phyloP scores from a whole-genome alignment of 202 grass and related monocot genomes.

The Elaeis oleifera region DNA sequence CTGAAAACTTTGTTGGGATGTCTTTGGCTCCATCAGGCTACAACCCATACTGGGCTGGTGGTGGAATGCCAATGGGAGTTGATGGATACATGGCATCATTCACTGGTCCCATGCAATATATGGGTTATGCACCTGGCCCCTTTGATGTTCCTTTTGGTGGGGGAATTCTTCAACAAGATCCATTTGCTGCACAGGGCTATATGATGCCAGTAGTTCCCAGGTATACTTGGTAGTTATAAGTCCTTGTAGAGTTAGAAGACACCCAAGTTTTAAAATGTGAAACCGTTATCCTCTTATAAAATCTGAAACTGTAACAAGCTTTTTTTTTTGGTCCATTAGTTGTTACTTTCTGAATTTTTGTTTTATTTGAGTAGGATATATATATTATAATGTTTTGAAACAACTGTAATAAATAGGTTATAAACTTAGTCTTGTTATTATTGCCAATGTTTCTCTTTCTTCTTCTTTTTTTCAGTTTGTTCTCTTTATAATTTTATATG shows the following conservation, averaged over 20 bases:
- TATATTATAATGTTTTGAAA: no score
- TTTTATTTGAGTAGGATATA: no score
- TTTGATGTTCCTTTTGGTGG: slow-evolving; percentile 61
- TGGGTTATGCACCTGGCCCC: slow-evolving; percentile 69
- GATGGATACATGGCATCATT: slow-evolving; percentile 74
- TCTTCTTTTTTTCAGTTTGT: no score
- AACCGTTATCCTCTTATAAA: no score
- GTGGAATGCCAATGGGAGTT: slow-evolving; percentile 56
- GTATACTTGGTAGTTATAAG: slow-evolving; percentile 36
- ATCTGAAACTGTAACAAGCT: no score
- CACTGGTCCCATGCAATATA: slow-evolving; percentile 61
- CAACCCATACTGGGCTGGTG: slow-evolving; percentile 66
- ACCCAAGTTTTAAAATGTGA: no score
- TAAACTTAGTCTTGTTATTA: no score
- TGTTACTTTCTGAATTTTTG: no score
- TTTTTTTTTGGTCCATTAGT: no score
- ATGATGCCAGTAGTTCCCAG: slow-evolving; percentile 86
- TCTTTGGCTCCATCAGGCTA: slow-evolving; percentile 53
- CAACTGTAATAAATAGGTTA: no score
- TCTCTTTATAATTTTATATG: no score
- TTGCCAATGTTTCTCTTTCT: no score
- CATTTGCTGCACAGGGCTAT: slow-evolving; percentile 77
- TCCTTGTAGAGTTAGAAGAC: background rate
- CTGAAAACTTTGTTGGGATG: slow-evolving; percentile 71
- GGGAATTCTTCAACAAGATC: slow-evolving; percentile 66